These are phyloP conservation scores for Kwoniella mangroviensis DNA, from an alignment of 768 basidiomycete genomes.

Conservation along the genomic window DNA sequence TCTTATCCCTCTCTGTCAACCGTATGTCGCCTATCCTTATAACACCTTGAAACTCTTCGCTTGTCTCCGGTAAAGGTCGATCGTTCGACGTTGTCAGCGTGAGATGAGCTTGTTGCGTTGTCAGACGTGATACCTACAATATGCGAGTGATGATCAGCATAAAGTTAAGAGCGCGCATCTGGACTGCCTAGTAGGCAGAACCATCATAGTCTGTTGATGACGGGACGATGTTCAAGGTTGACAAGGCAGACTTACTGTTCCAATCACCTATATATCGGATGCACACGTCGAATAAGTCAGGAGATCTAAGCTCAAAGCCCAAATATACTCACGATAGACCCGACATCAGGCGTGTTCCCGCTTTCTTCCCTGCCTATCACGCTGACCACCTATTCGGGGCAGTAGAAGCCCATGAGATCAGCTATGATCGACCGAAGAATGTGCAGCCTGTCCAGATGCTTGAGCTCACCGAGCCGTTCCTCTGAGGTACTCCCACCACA, in stretches of 20 bases:
- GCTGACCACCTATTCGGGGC: constrained; percentile 38
- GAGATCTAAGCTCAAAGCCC: too few relatives aligned
- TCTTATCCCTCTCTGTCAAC: constrained; percentile 54
- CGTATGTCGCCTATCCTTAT: constrained; percentile 56
- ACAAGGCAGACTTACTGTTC: constrained; percentile 37
- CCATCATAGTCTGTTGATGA: too few relatives aligned
- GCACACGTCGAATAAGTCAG: too few relatives aligned
- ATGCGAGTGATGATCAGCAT: constrained; percentile 18
- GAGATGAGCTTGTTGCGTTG: constrained; percentile 56
- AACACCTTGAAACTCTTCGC: constrained; percentile 57
- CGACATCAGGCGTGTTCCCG: constrained; percentile 51
- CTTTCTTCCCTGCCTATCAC: constrained; percentile 51
- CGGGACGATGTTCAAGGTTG: too few relatives aligned
- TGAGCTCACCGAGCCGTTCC: constrained; percentile 46
- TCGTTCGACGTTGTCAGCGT: constrained; percentile 53
- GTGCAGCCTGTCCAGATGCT: too few relatives aligned
- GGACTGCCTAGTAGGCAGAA: too few relatives aligned
- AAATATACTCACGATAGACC: constrained; percentile 44
- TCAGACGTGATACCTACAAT: constrained; percentile 51
- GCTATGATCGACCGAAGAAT: too few relatives aligned
- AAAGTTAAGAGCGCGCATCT: too few relatives aligned
- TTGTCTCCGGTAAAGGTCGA: constrained; percentile 52
- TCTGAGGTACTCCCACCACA: constrained; percentile 45
- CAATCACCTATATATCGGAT: constrained; percentile 38
- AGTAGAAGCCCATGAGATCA: not conserved